Evolutionary conservation across 257 asterid genomes (phyloP).

Genomic region (Jasminum sambac): DNA sequence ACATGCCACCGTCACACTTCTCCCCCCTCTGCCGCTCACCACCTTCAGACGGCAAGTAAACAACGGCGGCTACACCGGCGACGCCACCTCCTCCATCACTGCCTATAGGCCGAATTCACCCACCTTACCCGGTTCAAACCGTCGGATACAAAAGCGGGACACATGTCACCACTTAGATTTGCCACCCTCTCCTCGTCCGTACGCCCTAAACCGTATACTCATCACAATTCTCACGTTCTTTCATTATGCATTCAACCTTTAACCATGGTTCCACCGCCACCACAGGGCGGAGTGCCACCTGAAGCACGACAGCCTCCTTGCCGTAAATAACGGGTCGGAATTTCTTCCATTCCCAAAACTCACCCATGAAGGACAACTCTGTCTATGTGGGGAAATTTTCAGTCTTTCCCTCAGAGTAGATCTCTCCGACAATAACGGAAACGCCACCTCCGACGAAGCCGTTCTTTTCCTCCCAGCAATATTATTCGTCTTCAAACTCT

Average conservation of each 20-base stretch:
- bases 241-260: slow-evolving; percentile 52
- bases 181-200: slow-evolving; percentile 54
- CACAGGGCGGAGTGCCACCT: not conserved
- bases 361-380: slow-evolving; percentile 37
- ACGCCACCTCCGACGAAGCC: slow-evolving; percentile 34
- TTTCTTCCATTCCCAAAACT: slow-evolving; percentile 36
- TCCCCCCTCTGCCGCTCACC: slow-evolving; percentile 48
- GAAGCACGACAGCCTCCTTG: not conserved
- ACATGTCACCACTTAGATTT: slow-evolving; percentile 53
- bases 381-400: not conserved
- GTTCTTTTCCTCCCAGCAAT: slow-evolving; percentile 29
- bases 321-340: slow-evolving; percentile 12
- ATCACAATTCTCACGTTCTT: slow-evolving; percentile 35
- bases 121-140: slow-evolving; percentile 51
- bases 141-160: slow-evolving; percentile 74
- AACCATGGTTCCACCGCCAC: slow-evolving; percentile 44
- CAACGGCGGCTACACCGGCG: slow-evolving; percentile 36
- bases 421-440: slow-evolving; percentile 28
- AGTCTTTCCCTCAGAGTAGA: slow-evolving; percentile 18
- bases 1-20: slow-evolving; percentile 55
- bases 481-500: slow-evolving; percentile 5
- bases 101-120: slow-evolving; percentile 53
- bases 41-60: slow-evolving; percentile 73
- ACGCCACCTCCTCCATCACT: slow-evolving; percentile 41
- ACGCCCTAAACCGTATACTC: slow-evolving; percentile 30